These are phyloP conservation scores for Penicillium sp. DNA, from an alignment of 2,329 filamentous ascomycete species.

Conservation along the genomic window DNA sequence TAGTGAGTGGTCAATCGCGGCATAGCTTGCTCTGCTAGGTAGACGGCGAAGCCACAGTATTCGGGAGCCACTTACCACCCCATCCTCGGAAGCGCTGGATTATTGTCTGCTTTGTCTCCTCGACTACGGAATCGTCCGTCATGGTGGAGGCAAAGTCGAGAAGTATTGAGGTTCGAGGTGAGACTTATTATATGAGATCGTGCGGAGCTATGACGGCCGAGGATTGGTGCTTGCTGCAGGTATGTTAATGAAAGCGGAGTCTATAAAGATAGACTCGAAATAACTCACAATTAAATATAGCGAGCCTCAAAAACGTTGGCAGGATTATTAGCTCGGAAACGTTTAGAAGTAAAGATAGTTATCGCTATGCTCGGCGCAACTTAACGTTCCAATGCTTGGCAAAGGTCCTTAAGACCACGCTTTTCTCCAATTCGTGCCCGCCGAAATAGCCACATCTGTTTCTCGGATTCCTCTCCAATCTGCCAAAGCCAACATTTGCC, in stretches of 20 bases:
- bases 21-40: background rate
- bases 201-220: slow-evolving; percentile 1
- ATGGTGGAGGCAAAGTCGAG: slow-evolving; percentile 20
- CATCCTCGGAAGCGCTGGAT: slow-evolving; percentile 40
- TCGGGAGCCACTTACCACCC: slow-evolving; percentile 39
- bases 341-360: slow-evolving; percentile 1
- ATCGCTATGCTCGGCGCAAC: slow-evolving; percentile 12
- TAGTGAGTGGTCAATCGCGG: background rate
- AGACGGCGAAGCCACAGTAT: background rate
- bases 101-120: slow-evolving; percentile 39
- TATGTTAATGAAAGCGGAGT: background rate
- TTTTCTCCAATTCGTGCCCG: slow-evolving; percentile 13
- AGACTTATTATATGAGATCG: background rate
- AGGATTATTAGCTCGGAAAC: background rate
- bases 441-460: slow-evolving; percentile 14
- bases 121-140: slow-evolving; percentile 28
- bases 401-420: slow-evolving; percentile 25
- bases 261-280: background rate
- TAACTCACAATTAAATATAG: slow-evolving; percentile 1
- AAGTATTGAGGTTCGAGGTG: background rate
- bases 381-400: slow-evolving; percentile 22
- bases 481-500: background rate
- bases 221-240: slow-evolving; percentile 1
- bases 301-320: background rate
- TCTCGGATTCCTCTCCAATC: slow-evolving; percentile 7